Base-by-base conservation (phyloP, 768 basidiomycete genomes). In the Peribolospora baueri region DNA sequence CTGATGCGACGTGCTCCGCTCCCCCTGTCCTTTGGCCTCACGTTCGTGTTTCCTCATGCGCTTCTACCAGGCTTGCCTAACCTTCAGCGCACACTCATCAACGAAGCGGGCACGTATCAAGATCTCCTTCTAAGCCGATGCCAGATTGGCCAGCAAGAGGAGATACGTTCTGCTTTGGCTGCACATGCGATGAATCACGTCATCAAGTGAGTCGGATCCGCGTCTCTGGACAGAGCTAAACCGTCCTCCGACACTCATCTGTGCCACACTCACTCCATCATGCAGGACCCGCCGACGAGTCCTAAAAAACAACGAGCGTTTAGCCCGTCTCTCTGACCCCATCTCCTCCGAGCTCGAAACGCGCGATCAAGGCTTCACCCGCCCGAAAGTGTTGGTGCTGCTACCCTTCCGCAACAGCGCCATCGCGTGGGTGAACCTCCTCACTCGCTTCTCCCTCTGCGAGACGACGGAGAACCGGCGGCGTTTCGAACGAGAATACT, bases 301-400 rank as follows among this genome's bases (percentile, higher is more conserved):
- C 42, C 72, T 95, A 2, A 90, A 90, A 67, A 95, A 90, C 67
- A 97, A 95, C 62, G 86, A 91, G 59, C 82, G 82, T 46, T 73
- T 95, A n/a, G 73, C 82, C 0, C 76, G 79, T 59, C 77, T 79
- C 7, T 68, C 70, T 5, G 70, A 76, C 36, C 72, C 75, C 2
- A 79, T 79, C 2, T 77, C 80, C 67, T 58, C 65, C 37, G 78
- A 84, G 57, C 56, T 57, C 36, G 74, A 84, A 10, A 63, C 68
- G 10, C 84, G 85, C 69, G 93, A 98, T 64, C 93, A 97, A 73
- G 91, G 91, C 38, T 97, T 95, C 69, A 93, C 90, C 5, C 82
- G 93, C 5, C 91, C 93, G 7, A 88, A 91, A 14, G 72, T 91
- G 39, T 82, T 98, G 49, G 70, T 98, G 59, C 77, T 97, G 56